These are phyloP conservation scores for Moesziomyces sp. DNA, from an alignment of 1,284 basidiomycete species.

Conservation along the genomic window DNA sequence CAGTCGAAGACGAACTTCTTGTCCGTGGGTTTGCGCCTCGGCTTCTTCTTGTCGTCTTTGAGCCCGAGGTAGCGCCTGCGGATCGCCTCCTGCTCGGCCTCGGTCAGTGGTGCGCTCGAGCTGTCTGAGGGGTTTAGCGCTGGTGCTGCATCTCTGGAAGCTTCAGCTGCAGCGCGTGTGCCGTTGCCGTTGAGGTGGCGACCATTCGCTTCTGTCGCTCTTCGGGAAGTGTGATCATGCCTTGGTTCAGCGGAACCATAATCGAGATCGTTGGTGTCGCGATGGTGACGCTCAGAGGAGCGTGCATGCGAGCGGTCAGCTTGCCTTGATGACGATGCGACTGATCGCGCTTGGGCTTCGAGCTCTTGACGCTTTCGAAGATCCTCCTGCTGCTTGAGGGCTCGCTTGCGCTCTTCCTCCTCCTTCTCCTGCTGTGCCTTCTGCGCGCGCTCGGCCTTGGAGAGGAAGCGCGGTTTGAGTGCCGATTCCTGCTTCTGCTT, in stretches of 20 bases:
- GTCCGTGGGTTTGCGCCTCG: conserved; percentile 86
- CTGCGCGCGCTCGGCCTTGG: conserved; percentile 54
- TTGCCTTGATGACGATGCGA: conserved; percentile 18
- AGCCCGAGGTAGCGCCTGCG: conserved; percentile 59
- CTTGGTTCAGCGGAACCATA: conserved; percentile 27
- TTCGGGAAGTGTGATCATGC: conserved; percentile 4
- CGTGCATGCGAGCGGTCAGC: conserved; percentile 1
- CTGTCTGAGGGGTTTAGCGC: neutral
- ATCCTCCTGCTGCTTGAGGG: conserved; percentile 72
- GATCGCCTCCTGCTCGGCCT: conserved; percentile 53
- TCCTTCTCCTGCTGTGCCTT: conserved; percentile 46
- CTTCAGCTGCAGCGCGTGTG: neutral
- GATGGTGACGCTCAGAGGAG: conserved; percentile 2
- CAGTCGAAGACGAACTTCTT: conserved; percentile 99
- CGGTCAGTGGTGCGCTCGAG: conserved; percentile 32
- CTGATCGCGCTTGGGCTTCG: conserved; percentile 72
- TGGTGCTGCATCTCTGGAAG: neutral
- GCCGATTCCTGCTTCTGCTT: conserved; percentile 48
- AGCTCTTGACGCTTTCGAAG: conserved; percentile 75
- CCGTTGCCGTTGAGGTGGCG: neutral
- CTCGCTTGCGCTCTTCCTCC: conserved; percentile 35
- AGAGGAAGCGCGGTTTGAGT: conserved; percentile 58
- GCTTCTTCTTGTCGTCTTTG: conserved; percentile 78
- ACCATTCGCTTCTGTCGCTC: neutral
- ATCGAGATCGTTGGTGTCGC: conserved; percentile 15